phyloP scores from a whole-genome alignment of 2,329 filamentous ascomycete species.

The Eutypella sp. region DNA sequence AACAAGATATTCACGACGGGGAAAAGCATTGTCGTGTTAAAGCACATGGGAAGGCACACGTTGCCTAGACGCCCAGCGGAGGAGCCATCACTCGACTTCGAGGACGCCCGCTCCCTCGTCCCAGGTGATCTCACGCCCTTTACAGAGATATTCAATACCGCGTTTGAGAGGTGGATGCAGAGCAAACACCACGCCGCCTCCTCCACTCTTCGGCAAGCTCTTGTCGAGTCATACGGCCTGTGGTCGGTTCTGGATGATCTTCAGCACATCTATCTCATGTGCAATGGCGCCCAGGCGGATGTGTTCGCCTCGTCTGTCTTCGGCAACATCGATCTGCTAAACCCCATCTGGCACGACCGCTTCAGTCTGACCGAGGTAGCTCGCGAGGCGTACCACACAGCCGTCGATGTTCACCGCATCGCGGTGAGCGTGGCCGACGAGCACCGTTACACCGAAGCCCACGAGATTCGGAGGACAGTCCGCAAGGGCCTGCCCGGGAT shows the following conservation, averaged over 20 bases:
- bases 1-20: conserved; percentile 78
- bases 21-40: conserved; percentile 83
- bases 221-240: conserved; percentile 67
- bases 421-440: conserved; percentile 48
- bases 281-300: conserved; percentile 64
- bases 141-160: conserved; percentile 64
- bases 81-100: conserved; percentile 51
- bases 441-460: conserved; percentile 36
- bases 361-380: conserved; percentile 76
- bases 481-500: conserved; percentile 56
- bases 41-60: conserved; percentile 57
- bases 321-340: conserved; percentile 61
- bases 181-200: conserved; percentile 69
- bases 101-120: conserved; percentile 45
- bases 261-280: conserved; percentile 69
- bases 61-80: conserved; percentile 25
- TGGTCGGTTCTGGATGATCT: conserved; percentile 61
- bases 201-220: conserved; percentile 55
- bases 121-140: conserved; percentile 58
- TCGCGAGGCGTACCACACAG: conserved; percentile 62
- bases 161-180: conserved; percentile 72
- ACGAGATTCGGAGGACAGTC: conserved; percentile 53
- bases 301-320: conserved; percentile 67
- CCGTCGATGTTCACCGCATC: conserved; percentile 57
- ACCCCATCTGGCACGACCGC: conserved; percentile 67